Base-by-base conservation (phyloP, 768 basidiomycete species). In the Amanita pallidorosea region DNA sequence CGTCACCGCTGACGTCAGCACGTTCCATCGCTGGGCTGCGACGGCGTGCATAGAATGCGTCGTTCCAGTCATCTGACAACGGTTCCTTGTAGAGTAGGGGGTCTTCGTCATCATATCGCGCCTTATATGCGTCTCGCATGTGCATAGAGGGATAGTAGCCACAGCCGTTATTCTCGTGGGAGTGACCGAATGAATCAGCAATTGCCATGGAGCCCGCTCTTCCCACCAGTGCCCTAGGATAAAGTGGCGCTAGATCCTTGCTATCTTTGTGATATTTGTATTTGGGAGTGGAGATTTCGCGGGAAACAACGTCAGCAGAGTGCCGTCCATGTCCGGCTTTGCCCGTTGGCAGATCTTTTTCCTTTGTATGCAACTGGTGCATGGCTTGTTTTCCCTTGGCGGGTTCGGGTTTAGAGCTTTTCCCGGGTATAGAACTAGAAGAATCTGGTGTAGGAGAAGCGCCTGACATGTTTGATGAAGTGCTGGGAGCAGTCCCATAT, bases 1-100 rank as follows among this genome's bases (percentile, higher is more conserved):
- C 15, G 25, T 17, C 47, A 47, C 37, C 47, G 22, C 25, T 49
- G 37, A 49, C 36, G 47, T 49, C 47, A 49, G n/a, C 34, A 22
- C 22, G 9, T 12, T 38, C 34, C 34, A n/a, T 25, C 18, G 22
- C 9, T 12, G 33, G 13, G 12, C 36, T 22, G 7, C 37, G 47
- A 37, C 35, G 47, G 34, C 36, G 36, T 38, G 34, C 11, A 27
- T 5, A n/a, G 13, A 22, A 25, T 7, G 5, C n/a, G n/a, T n/a
- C n/a, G n/a, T n/a, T n/a, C n/a, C n/a, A 27, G 13, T 43, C 42
- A 29, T 29, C 25, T 9, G 29, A 20, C 9, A 12, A 20, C 22
- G 13, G 17, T 20, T 23, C 18, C 40, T 13, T 3, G 22, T 41
- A 41, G 11, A 2, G 17, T 12, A 5, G 22, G 12, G 40, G n/a